These are phyloP conservation scores for Fusarium staphyleae DNA, from an alignment of 2,329 filamentous ascomycete species.

Conservation along the genomic window DNA sequence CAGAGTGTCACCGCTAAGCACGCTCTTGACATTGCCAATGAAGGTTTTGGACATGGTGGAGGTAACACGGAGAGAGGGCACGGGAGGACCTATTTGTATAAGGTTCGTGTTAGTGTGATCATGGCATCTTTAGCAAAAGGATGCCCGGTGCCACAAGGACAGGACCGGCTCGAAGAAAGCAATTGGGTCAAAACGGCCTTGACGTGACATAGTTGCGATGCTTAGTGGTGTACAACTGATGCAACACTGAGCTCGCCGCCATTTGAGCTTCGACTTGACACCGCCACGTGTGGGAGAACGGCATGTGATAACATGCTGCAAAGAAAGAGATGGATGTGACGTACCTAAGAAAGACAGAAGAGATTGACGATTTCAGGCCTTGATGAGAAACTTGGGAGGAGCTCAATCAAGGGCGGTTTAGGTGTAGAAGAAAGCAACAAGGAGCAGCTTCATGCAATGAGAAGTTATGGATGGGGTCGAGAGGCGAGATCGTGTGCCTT, in stretches of 20 bases:
- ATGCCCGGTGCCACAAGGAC: neutral
- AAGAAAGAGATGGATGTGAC: slow-evolving; percentile 11
- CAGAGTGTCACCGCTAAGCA: slow-evolving; percentile 91
- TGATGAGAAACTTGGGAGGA: slow-evolving; percentile 28
- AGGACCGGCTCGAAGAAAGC: neutral
- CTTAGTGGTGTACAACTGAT: neutral
- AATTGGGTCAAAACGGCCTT: neutral
- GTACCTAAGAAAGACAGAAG: slow-evolving; percentile 31
- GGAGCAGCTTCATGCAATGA: slow-evolving; percentile 36
- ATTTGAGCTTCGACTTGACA: slow-evolving; percentile 29
- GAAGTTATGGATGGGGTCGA: slow-evolving; percentile 38
- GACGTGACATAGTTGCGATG: neutral
- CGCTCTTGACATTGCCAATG: slow-evolving; percentile 85
- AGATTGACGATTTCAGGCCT: slow-evolving; percentile 26
- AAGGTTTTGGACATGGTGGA: slow-evolving; percentile 60
- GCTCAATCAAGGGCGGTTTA: slow-evolving; percentile 33
- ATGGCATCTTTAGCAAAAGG: slow-evolving; percentile 1
- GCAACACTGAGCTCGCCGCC: slow-evolving; percentile 4
- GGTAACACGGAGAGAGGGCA: slow-evolving; percentile 32
- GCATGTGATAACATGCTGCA: slow-evolving; percentile 3
- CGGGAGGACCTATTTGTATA: slow-evolving; percentile 27
- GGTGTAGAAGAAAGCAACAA: slow-evolving; percentile 21
- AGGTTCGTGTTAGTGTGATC: slow-evolving; percentile 24
- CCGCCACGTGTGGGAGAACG: slow-evolving; percentile 20
- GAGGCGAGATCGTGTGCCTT: slow-evolving; percentile 42